Conservation (phyloP, 2,329 filamentous ascomycete genomes). For the Aspergillus chevalieri region DNA sequence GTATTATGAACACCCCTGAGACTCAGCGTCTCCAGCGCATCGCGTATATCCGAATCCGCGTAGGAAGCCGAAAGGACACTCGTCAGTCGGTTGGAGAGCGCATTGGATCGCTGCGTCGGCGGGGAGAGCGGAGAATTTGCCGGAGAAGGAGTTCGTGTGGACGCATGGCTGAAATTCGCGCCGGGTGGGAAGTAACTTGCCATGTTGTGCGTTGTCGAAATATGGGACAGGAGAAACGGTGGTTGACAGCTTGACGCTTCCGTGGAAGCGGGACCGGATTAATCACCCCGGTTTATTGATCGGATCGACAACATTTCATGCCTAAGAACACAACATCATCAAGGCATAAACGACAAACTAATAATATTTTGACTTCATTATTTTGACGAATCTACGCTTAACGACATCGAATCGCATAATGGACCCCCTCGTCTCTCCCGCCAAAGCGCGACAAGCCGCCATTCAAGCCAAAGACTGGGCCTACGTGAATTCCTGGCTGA, state of each 20-base stretch:
- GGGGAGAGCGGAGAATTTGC: constrained; percentile 26
- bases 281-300: not conserved
- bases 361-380: too few species aligned
- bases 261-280: constrained; percentile 4
- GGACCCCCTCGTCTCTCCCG: constrained; percentile 52
- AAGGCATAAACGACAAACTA: not conserved
- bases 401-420: constrained; percentile 10
- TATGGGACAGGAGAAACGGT: constrained; percentile 15
- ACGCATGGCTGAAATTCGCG: constrained; percentile 16
- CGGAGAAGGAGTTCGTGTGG: constrained; percentile 16
- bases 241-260: constrained; percentile 4
- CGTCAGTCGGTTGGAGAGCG: constrained; percentile 74
- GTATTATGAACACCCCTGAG: constrained; percentile 65
- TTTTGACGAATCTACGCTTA: too few species aligned
- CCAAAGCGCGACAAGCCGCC: constrained; percentile 66
- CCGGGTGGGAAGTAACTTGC: constrained; percentile 29
- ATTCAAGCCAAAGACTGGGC: constrained; percentile 87
- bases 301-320: not conserved
- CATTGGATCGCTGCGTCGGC: constrained; percentile 45
- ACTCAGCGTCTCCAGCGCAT: constrained; percentile 75
- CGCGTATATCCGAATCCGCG: constrained; percentile 83
- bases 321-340: not conserved
- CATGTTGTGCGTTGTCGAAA: constrained; percentile 19
- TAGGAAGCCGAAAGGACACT: constrained; percentile 86
- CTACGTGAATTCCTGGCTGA: constrained; percentile 78